phyloP scores from a whole-genome alignment of 345 rosid genomes.

The Microcos paniculata region DNA sequence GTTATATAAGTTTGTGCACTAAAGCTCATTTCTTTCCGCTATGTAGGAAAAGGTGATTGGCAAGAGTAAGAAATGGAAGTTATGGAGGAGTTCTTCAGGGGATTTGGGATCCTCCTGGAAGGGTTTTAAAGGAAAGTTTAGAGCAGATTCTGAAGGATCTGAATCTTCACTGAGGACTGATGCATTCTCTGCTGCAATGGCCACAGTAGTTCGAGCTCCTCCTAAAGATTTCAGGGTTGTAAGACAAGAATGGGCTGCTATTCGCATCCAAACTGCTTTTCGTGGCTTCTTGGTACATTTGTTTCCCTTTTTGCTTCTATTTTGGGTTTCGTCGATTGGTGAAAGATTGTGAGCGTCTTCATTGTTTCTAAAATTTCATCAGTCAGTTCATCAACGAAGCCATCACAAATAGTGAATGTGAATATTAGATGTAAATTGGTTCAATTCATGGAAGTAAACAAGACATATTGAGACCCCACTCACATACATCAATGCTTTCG shows the following conservation, averaged over 20 bases:
- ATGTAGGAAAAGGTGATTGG: constrained; percentile 42
- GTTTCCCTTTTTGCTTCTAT: neutral
- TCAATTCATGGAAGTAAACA: neutral
- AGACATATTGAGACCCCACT: neutral
- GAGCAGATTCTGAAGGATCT: constrained; percentile 51
- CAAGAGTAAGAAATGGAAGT: constrained; percentile 84
- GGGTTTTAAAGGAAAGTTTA: constrained; percentile 48
- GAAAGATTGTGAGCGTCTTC: neutral
- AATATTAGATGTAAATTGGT: neutral
- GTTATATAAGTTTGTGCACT: neutral
- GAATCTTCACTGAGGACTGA: constrained; percentile 42
- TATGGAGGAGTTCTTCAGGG: constrained; percentile 73
- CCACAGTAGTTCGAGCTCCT: constrained; percentile 78
- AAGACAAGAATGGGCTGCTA: constrained; percentile 91
- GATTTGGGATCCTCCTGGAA: constrained; percentile 59
- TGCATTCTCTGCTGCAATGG: constrained; percentile 71
- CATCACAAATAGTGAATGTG: neutral
- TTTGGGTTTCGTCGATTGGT: neutral
- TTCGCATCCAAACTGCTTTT: constrained; percentile 88
- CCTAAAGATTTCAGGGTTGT: constrained; percentile 81
- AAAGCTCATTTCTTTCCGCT: neutral
- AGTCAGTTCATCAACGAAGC: neutral
- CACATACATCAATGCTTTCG: neutral
- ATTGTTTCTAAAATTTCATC: neutral
- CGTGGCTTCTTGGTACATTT: constrained; percentile 79